Evolutionary conservation across 2,329 filamentous ascomycete genomes (phyloP), one percentile per base, ranked within the genome.

Genomic region (Hypomyces perniciosus): DNA sequence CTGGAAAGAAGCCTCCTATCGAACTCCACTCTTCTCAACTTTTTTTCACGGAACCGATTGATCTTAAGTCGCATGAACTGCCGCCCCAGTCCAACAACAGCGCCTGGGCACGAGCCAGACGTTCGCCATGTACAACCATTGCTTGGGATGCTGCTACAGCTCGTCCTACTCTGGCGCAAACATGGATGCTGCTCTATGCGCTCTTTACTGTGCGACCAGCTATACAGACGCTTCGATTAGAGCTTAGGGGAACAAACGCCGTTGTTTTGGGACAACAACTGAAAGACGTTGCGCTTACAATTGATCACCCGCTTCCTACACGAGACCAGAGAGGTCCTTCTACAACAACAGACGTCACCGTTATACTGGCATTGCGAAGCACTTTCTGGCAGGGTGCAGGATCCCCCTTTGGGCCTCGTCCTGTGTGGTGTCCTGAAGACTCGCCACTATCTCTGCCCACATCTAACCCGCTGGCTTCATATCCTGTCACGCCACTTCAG

Each of bases 361-460:
- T 64, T 55, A 63, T 69, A 8, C 60, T 80, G 44, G 62, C 77
- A 48, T 70, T 78, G 51, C 73, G 77, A 55, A 72, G 72, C 64
- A 73, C 82, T 33, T 86, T 87, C 71, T 87, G 84, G 83, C 84
- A 86, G 60, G 84, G 84, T 42, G 84, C 84, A 30, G 83, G 78
- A 13, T 85, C 83, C 1, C 84, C 84, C 6, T 78, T 85, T 51
- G 84, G 84, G 8, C 71, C 82, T 42, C 82, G 82, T 26, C 76
- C 83, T 2, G 74, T 76, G 53, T 86, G 84, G 84, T 73, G 76
- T 6, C 74, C 79, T 3, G 71, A 73, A 40, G 68, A 76, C 44
- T 63, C 68, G 35, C 62, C 71, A 35, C 60, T 55, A 10, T 68
- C 67, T 12, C 63, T 73, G 40, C 62, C 65, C 2, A 50, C 59